Evolutionary conservation across 176 grass and related monocot species (phyloP), one percentile per base, ranked within the genome.

Genomic region (Lolium multiflorum): DNA sequence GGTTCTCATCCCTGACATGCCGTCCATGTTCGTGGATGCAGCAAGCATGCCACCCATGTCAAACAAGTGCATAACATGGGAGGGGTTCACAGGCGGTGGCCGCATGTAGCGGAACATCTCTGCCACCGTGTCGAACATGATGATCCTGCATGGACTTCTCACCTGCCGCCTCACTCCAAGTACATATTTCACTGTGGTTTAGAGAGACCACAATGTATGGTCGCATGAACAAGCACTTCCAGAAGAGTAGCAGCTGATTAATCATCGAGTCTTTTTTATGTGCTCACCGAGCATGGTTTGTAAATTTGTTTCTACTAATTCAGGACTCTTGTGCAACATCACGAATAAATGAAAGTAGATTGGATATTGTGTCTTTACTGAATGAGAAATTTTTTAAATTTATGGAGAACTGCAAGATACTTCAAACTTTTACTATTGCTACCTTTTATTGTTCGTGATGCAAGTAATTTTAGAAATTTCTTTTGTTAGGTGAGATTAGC

Each of bases 171-270:
- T n/a, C n/a, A n/a, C n/a, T n/a, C n/a, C n/a, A n/a, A n/a, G n/a
- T n/a, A n/a, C n/a, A 60, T 57, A 5, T 13, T 31, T 11, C 13
- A 13, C 4, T 72, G 81, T 17, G 81, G 60, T 22, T 11, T 72
- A 60, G 39, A 3, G 37, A 74, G 22, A 10, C 24, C 69, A 35
- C 3, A 35, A 7, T 17, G 4, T 35, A 9, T 21, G 70, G 4
- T 21, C 4, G 7, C 41, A 21, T 41, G 25, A 83, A 48, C 41
- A 75, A 63, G 70, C 7, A 24, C 41, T 35, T n/a, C n/a, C 18
- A 9, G 16, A 62, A 84, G 16, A 60, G n/a, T 71, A 13, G 65
- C 13, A 70, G 9, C 66, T 71, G 52, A 83, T 71, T 71, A 71
- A 69, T 70, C 11, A 48, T n/a, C n/a, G n/a, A n/a, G n/a, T n/a